A percentile compares a stretch with the other conserved stretches of the same genome.
These are phyloP conservation scores for Calonectria multiphialidica DNA, from an alignment of 2,329 filamentous ascomycete genomes.

Conservation along the genomic window DNA sequence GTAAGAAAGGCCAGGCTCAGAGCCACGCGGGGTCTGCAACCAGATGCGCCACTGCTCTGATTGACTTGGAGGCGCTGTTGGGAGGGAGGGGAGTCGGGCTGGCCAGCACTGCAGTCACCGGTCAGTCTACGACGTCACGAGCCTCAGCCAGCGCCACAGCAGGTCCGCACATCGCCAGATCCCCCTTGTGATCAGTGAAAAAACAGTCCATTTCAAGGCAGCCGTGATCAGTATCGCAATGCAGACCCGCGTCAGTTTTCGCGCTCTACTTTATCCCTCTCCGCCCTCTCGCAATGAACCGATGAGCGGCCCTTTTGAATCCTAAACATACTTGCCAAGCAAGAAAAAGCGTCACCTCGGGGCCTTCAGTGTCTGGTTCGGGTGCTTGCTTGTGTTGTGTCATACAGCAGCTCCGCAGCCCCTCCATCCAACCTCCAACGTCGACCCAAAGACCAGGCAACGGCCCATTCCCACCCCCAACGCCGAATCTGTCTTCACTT, in stretches of 20 bases:
- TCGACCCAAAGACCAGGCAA: background rate
- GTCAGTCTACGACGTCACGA: slow-evolving; percentile 23
- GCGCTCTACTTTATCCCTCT: background rate
- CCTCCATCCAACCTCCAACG: slow-evolving; percentile 21
- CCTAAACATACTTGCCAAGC: background rate
- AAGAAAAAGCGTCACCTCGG: background rate
- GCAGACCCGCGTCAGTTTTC: background rate
- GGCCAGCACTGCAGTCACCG: too few relatives aligned
- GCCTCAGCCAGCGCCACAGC: slow-evolving; percentile 11
- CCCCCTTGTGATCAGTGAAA: slow-evolving; percentile 20
- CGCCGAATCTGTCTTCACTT: background rate
- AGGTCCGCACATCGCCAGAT: slow-evolving; percentile 21
- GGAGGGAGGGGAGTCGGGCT: background rate
- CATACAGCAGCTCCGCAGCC: slow-evolving; percentile 15
- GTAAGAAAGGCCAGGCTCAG: background rate
- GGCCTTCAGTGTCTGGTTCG: background rate
- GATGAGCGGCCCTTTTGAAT: background rate
- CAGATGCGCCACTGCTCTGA: slow-evolving; percentile 10
- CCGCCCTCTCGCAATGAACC: background rate
- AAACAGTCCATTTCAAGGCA: slow-evolving; percentile 20
- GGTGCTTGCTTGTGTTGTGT: background rate
- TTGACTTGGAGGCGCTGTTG: background rate
- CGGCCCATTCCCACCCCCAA: background rate
- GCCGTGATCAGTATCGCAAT: slow-evolving; percentile 19
- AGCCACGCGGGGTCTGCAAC: background rate